phyloP scores from a whole-genome alignment of 495 filamentous ascomycete species.

The Aspergillus coremiiformis region DNA sequence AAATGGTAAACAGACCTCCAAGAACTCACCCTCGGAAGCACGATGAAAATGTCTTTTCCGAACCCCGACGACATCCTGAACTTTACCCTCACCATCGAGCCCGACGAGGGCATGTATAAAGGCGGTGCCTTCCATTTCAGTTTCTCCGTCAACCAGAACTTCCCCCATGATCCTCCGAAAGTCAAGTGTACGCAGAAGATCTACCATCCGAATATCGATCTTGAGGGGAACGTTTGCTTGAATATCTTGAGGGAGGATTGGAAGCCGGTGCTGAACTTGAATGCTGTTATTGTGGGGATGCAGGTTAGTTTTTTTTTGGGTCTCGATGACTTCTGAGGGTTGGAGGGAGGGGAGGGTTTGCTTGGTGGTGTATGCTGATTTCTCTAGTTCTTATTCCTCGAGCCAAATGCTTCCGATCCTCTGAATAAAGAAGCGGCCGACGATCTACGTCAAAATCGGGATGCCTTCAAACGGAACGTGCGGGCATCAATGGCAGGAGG shows the following conservation, averaged over 20 bases:
- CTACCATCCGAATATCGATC: slow-evolving; percentile 97
- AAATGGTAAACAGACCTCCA: slow-evolving; percentile 83
- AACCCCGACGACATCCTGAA: slow-evolving; percentile 95
- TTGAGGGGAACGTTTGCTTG: slow-evolving; percentile 94
- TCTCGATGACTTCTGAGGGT: no score
- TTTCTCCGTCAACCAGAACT: slow-evolving; percentile 88
- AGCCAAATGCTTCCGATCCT: slow-evolving; percentile 94
- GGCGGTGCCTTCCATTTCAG: slow-evolving; percentile 82
- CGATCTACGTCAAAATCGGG: slow-evolving; percentile 74
- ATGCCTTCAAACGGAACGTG: slow-evolving; percentile 88
- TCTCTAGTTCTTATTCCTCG: slow-evolving; percentile 84
- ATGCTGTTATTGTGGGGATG: slow-evolving; percentile 91
- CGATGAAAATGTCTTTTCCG: slow-evolving; percentile 89
- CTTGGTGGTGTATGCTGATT: neutral
- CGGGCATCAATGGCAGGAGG: slow-evolving; percentile 75
- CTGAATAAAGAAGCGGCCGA: slow-evolving; percentile 97
- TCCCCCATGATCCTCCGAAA: slow-evolving; percentile 96
- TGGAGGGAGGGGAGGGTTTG: no score
- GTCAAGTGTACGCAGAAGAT: slow-evolving; percentile 98
- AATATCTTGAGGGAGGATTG: slow-evolving; percentile 97
- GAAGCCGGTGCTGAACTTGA: slow-evolving; percentile 96
- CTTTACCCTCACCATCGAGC: slow-evolving; percentile 88
- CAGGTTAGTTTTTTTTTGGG: slow-evolving; percentile 49
- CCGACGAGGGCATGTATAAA: slow-evolving; percentile 98
- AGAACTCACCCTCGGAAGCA: slow-evolving; percentile 80